Conservation (phyloP, 2,329 filamentous ascomycete genomes). For the Trichoderma simmonsii region DNA sequence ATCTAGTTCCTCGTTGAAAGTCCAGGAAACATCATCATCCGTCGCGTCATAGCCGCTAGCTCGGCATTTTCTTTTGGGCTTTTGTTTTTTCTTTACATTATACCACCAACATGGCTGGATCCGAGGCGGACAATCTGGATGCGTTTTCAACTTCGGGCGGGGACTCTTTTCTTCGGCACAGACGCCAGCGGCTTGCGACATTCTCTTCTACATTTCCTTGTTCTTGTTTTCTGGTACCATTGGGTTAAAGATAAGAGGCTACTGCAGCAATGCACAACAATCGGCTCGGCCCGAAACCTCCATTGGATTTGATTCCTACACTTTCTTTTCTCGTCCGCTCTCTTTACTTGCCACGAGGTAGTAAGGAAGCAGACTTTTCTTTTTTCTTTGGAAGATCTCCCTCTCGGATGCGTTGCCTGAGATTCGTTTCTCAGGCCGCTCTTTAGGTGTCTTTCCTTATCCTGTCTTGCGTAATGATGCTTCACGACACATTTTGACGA, state of each 20-base stretch:
- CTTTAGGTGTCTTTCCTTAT: constrained; percentile 38
- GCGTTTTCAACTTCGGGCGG: constrained; percentile 52
- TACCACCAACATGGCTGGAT: constrained; percentile 54
- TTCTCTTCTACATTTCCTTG: constrained; percentile 29
- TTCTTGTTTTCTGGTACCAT: constrained; percentile 27
- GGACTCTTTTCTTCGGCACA: constrained; percentile 31
- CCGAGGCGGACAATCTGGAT: constrained; percentile 49
- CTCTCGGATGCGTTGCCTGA: constrained; percentile 17
- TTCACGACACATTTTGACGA: constrained; percentile 43
- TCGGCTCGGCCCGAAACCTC: constrained; percentile 47
- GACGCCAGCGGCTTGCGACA: constrained; percentile 46
- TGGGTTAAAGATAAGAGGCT: constrained; percentile 53
- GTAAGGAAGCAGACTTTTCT: constrained; percentile 31
- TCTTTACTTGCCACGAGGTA: constrained; percentile 28
- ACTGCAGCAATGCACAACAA: constrained; percentile 61
- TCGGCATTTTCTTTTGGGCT: constrained; percentile 41
- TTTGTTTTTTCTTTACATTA: constrained; percentile 38
- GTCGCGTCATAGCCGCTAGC: constrained; percentile 45
- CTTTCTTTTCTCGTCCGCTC: constrained; percentile 29
- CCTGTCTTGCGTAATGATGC: constrained; percentile 45
- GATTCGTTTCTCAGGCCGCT: constrained; percentile 28
- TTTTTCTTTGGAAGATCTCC: constrained; percentile 24
- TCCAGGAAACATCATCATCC: constrained; percentile 38
- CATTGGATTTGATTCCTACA: constrained; percentile 40
- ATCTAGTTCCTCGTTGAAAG: constrained; percentile 30